Evolutionary conservation across 352 stramenopile genomes (phyloP).

Genomic region (Globisporangium alternatum): DNA sequence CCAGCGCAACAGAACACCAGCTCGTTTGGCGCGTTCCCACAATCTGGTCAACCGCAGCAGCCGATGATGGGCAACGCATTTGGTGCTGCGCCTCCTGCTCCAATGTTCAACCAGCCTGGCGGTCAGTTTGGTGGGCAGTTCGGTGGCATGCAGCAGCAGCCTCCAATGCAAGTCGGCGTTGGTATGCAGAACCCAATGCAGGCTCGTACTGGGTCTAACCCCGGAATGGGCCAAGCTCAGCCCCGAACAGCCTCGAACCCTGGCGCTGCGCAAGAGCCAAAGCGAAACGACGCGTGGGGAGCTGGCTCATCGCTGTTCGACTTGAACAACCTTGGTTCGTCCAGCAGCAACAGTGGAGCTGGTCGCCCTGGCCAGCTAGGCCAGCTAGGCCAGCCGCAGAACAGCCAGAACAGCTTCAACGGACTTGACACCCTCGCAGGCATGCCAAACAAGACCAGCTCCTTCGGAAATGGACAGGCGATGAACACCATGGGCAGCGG

Average conservation of each 20-base stretch:
- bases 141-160: conserved; percentile 38
- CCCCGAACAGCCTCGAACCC: conserved; percentile 27
- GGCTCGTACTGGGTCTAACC: conserved; percentile 43
- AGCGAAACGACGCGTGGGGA: conserved; percentile 75
- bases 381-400: conserved; percentile 33
- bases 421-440: conserved; percentile 78
- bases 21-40: conserved; percentile 45
- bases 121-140: conserved; percentile 39
- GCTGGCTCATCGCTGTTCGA: conserved; percentile 76
- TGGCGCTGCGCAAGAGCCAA: conserved; percentile 34
- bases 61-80: conserved; percentile 40
- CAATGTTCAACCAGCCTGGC: conserved; percentile 47
- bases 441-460: conserved; percentile 61
- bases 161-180: conserved; percentile 25
- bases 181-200: conserved; percentile 31
- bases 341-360: conserved; percentile 15
- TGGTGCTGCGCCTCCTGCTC: conserved; percentile 27
- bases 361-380: conserved; percentile 22
- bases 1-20: conserved; percentile 23
- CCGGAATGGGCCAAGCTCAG: conserved; percentile 21
- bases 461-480: conserved; percentile 36
- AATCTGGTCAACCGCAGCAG: conserved; percentile 37
- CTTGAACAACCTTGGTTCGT: conserved; percentile 65
- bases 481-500: conserved; percentile 52
- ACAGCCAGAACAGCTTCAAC: conserved; percentile 76